Conservation (phyloP, 1,139 yeast genomes). For the Zygosaccharomyces pseudobailii region DNA sequence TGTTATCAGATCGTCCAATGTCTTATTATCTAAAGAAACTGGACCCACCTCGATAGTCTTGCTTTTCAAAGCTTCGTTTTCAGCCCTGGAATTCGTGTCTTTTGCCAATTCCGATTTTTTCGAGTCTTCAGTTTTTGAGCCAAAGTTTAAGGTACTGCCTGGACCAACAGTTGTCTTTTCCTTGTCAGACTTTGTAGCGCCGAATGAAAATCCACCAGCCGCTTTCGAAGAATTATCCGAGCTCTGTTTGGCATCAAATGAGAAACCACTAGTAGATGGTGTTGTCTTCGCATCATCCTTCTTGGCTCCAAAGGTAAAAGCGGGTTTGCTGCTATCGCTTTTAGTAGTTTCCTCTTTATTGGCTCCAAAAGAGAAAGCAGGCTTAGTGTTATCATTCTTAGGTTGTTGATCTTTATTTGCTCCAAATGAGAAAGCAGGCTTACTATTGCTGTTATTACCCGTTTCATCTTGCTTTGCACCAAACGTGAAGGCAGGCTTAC, state of each 20-base stretch:
- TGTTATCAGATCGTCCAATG: conserved; percentile 85
- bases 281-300: conserved; percentile 30
- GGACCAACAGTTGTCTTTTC: conserved; percentile 15
- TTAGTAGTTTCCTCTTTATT: conserved; percentile 24
- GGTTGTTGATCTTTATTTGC: conserved; percentile 5
- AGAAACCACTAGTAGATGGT: conserved; percentile 8
- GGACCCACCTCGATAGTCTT: conserved; percentile 59
- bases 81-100: conserved; percentile 17
- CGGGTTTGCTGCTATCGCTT: conserved; percentile 23
- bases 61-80: conserved; percentile 28
- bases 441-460: not conserved
- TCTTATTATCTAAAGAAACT: conserved; percentile 80
- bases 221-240: conserved; percentile 17
- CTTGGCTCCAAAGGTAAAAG: conserved; percentile 28
- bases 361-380: conserved; percentile 26
- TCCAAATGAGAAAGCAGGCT: conserved; percentile 10
- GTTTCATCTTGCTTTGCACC: conserved; percentile 33
- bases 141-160: conserved; percentile 14
- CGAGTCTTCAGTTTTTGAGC: conserved; percentile 8
- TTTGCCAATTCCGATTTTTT: conserved; percentile 21
- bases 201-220: conserved; percentile 26
- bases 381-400: conserved; percentile 12
- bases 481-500: conserved; percentile 25
- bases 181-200: conserved; percentile 26
- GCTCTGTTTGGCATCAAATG: conserved; percentile 6